Evolutionary conservation across 441 rosid genomes (phyloP).

Genomic region (Jatropha podagrica): DNA sequence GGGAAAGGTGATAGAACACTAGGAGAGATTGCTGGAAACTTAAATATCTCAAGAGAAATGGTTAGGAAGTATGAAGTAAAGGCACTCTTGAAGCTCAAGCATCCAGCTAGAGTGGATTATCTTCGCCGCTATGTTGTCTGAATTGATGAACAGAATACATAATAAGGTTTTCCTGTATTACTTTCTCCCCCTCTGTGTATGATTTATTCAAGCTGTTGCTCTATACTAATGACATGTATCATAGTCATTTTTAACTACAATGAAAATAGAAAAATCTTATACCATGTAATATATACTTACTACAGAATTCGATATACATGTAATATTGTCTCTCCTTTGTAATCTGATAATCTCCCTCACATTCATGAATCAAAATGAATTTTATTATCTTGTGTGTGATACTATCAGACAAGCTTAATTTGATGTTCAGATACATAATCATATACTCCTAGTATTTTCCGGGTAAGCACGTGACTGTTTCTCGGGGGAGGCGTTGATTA

Average conservation of each 20-base stretch:
- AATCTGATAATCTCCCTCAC: slow-evolving; percentile 4
- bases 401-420: not conserved
- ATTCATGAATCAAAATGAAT: not conserved
- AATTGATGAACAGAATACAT: slow-evolving; percentile 18
- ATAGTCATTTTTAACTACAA: slow-evolving; percentile 27
- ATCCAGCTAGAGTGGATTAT: slow-evolving; percentile 80
- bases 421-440: not conserved
- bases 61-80: slow-evolving; percentile 91
- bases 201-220: not conserved
- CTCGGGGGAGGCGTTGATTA: not conserved
- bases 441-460: too few relatives aligned
- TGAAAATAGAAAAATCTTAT: slow-evolving; percentile 22
- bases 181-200: not conserved
- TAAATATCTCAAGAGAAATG: slow-evolving; percentile 93
- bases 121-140: slow-evolving; percentile 64
- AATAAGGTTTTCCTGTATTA: slow-evolving; percentile 3
- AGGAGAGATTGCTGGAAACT: slow-evolving; percentile 87
- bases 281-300: slow-evolving; percentile 21
- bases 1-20: slow-evolving; percentile 92
- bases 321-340: slow-evolving; percentile 8
- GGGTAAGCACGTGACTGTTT: not conserved
- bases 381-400: not conserved
- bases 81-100: slow-evolving; percentile 95
- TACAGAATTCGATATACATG: slow-evolving; percentile 18
- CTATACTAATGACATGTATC: slow-evolving; percentile 26